Evolutionary conservation across 352 stramenopile genomes (phyloP).

Genomic region (Pythium biforme): DNA sequence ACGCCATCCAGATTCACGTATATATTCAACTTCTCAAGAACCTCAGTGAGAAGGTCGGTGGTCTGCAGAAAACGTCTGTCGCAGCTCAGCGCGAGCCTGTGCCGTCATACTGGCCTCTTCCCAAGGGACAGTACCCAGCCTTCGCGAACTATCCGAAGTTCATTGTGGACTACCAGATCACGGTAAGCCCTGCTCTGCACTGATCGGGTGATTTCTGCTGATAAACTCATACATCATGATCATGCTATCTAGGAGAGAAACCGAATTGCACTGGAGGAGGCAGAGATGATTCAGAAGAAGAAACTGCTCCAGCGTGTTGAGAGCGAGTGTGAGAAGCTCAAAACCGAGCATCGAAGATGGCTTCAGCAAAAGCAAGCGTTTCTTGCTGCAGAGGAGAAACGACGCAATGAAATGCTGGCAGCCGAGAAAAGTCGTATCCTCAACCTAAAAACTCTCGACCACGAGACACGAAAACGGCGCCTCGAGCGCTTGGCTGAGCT

Average conservation of each 20-base stretch:
- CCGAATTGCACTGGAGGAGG: conserved; percentile 77
- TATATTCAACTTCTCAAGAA: conserved; percentile 73
- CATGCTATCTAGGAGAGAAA: conserved; percentile 60
- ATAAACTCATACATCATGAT: conserved; percentile 7
- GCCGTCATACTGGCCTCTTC: conserved; percentile 51
- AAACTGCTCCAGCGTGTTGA: conserved; percentile 55
- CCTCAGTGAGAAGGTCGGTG: conserved; percentile 39
- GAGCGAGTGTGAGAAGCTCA: conserved; percentile 48
- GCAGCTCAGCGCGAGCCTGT: background rate
- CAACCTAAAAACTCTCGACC: conserved; percentile 66
- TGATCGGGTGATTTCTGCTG: background rate
- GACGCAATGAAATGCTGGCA: conserved; percentile 53
- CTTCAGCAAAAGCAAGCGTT: conserved; percentile 57
- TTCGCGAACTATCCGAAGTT: conserved; percentile 80
- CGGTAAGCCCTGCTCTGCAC: conserved; percentile 36
- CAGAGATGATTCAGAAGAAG: conserved; percentile 62
- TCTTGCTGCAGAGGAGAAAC: conserved; percentile 58
- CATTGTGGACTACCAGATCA: conserved; percentile 83
- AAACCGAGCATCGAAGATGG: conserved; percentile 64
- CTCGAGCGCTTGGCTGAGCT: conserved; percentile 62
- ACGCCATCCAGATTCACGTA: conserved; percentile 69
- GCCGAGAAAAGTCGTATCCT: conserved; percentile 68
- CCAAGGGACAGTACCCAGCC: conserved; percentile 71
- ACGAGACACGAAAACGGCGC: conserved; percentile 60
- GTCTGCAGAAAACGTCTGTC: background rate